A percentile compares a stretch with the other conserved stretches of the same genome.
These are phyloP conservation scores for Scenedesmus sp. DNA, from an alignment of 163 green algal genomes.

Conservation along the genomic window DNA sequence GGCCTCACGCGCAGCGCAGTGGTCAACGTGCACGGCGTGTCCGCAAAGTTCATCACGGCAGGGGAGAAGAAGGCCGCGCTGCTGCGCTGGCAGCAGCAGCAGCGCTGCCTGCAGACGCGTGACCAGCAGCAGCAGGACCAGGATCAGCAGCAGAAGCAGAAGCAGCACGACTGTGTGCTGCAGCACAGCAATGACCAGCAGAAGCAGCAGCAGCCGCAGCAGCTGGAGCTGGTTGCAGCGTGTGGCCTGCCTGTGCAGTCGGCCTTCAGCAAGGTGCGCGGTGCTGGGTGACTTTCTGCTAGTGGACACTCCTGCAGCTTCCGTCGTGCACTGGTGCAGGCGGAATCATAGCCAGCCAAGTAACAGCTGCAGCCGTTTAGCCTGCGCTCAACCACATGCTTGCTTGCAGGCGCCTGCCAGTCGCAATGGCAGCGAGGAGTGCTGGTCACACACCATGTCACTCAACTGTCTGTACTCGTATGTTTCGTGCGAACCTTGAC, in stretches of 20 bases:
- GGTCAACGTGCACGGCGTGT: slow-evolving; percentile 35
- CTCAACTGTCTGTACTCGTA: no score
- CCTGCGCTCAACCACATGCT: no score
- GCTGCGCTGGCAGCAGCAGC: slow-evolving; percentile 19
- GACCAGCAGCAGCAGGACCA: slow-evolving; percentile 24
- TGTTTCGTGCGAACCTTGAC: no score
- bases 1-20: neutral
- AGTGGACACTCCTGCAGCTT: no score
- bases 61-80: slow-evolving; percentile 52
- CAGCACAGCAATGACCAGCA: neutral
- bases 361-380: no score
- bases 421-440: no score
- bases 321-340: no score
- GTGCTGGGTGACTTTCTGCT: no score
- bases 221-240: neutral
- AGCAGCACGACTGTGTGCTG: neutral
- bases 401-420: no score
- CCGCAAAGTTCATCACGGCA: slow-evolving; percentile 41
- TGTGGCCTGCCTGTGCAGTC: neutral
- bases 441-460: no score
- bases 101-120: no score
- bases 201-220: neutral
- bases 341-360: no score
- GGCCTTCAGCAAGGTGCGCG: neutral
- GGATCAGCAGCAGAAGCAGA: neutral